Percentiles rank a stretch among this genome's conserved stretches.
phyloP scores from a whole-genome alignment of 768 basidiomycete genomes.

The Russula dissimulans region DNA sequence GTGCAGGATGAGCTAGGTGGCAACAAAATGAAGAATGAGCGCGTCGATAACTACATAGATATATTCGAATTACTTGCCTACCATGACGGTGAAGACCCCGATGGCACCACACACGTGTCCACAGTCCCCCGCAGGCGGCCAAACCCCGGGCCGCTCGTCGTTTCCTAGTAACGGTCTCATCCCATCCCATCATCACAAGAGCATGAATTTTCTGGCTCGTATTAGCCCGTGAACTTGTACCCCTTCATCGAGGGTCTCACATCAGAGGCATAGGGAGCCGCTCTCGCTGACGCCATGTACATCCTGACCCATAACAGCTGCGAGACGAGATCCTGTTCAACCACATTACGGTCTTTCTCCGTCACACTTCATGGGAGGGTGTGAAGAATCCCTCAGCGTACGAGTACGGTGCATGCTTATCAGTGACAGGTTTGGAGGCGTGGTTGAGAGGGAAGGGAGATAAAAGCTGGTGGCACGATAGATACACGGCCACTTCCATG shows the following conservation, averaged over 20 bases:
- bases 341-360: slow-evolving; percentile 34
- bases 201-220: too few species aligned
- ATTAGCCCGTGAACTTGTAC: too few species aligned
- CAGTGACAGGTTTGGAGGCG: slow-evolving; percentile 44
- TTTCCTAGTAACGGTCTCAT: too few species aligned
- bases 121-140: too few species aligned
- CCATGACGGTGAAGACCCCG: too few species aligned
- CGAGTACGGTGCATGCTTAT: slow-evolving; percentile 55
- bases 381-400: slow-evolving; percentile 40
- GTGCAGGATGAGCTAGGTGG: too few species aligned
- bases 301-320: slow-evolving; percentile 53
- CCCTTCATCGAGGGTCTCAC: slow-evolving; percentile 45
- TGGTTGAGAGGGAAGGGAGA: slow-evolving; percentile 36
- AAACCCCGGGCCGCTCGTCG: too few species aligned
- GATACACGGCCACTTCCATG: slow-evolving; percentile 37
- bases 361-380: slow-evolving; percentile 44
- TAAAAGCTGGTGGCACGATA: slow-evolving; percentile 50
- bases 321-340: slow-evolving; percentile 42
- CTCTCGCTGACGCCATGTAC: slow-evolving; percentile 40
- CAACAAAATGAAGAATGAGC: too few species aligned
- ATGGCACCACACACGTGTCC: too few species aligned
- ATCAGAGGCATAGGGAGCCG: slow-evolving; percentile 54
- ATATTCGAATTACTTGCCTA: too few species aligned
- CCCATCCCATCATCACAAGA: too few species aligned
- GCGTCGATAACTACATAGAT: too few species aligned